Conservation (phyloP, 192 early-diverging fungal genomes). For the Globomyces pollinis-pini region DNA sequence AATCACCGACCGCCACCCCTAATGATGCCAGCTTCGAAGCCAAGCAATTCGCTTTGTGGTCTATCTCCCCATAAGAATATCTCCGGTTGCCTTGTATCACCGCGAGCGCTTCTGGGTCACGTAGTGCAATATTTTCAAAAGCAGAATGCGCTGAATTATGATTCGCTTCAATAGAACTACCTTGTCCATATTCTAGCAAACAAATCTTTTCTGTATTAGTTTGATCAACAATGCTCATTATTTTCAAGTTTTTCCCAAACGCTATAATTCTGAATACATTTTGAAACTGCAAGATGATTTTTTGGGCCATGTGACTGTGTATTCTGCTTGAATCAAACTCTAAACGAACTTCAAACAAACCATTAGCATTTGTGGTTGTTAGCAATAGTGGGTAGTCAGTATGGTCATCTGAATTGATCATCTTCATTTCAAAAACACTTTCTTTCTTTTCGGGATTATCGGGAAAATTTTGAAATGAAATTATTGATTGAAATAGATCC, state of each 20-base stretch:
- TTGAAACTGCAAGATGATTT: background rate
- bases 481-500: background rate
- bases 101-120: constrained; percentile 22
- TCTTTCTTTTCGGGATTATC: background rate
- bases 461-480: background rate
- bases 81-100: constrained; percentile 6
- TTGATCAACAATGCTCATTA: background rate
- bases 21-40: constrained; percentile 2
- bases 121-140: constrained; percentile 13
- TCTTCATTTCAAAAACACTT: background rate
- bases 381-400: background rate
- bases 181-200: background rate
- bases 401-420: background rate
- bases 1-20: constrained; percentile 14
- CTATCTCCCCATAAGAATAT: constrained; percentile 27
- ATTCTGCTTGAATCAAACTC: background rate
- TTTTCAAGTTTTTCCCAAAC: background rate
- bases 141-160: constrained; percentile 1
- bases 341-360: background rate
- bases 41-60: constrained; percentile 12
- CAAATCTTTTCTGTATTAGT: background rate
- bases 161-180: background rate
- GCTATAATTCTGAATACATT: background rate
- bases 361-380: no score
- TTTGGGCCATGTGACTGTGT: background rate